Conservation (phyloP, 2,329 filamentous ascomycete genomes). For the Xylaria sp. region DNA sequence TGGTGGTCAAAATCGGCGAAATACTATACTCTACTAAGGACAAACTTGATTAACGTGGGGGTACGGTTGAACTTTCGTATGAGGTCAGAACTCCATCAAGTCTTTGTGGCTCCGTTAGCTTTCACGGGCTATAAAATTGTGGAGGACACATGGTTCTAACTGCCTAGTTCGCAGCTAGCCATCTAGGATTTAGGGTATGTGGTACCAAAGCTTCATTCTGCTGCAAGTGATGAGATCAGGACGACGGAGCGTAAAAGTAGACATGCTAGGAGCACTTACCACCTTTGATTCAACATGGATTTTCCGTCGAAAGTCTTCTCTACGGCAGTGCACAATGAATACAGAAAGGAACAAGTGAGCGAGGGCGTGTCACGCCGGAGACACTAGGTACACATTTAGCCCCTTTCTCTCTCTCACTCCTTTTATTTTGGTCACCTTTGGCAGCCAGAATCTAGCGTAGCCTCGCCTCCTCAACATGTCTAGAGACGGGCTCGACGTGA, state of each 20-base stretch:
- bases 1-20: constrained; percentile 31
- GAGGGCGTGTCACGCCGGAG: not conserved
- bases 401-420: not conserved
- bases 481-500: constrained; percentile 13
- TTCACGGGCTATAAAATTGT: constrained; percentile 23
- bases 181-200: constrained; percentile 25
- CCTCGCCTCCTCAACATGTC: constrained; percentile 34
- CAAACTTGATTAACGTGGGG: constrained; percentile 28
- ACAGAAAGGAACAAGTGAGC: constrained; percentile 5
- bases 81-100: constrained; percentile 23
- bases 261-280: constrained; percentile 15
- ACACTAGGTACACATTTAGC: not conserved
- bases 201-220: constrained; percentile 11
- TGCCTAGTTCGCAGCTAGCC: constrained; percentile 14
- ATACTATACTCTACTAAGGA: constrained; percentile 18
- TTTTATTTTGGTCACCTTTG: not conserved
- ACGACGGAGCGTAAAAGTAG: constrained; percentile 10
- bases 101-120: constrained; percentile 22
- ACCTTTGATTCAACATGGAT: not conserved
- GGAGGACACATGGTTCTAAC: constrained; percentile 20
- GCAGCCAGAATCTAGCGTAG: constrained; percentile 3
- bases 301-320: not conserved
- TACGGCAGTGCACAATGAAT: not conserved
- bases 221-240: constrained; percentile 15
- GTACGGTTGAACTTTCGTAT: constrained; percentile 14